These are phyloP conservation scores for Tinospora cordifolia DNA, from an alignment of 164 flowering plant species.

Conservation along the genomic window DNA sequence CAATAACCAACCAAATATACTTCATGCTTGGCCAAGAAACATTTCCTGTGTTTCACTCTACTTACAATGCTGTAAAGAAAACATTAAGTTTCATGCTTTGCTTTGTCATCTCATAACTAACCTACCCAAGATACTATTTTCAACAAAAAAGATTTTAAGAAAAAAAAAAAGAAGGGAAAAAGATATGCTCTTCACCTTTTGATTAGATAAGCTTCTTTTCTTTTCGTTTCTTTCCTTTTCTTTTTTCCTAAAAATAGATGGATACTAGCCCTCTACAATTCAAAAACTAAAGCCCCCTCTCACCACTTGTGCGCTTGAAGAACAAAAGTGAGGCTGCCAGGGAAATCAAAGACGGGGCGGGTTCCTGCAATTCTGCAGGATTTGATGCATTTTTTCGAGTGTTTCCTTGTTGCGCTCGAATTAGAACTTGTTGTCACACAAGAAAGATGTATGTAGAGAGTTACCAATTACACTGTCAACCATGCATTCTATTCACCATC, in stretches of 20 bases:
- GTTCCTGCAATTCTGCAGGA: not conserved
- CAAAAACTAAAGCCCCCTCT: not conserved
- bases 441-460: not conserved
- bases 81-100: not conserved
- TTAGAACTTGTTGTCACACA: not conserved
- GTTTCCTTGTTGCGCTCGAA: not conserved
- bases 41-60: not conserved
- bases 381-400: not conserved
- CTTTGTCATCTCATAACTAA: not conserved
- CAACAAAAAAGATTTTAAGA: too few species aligned
- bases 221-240: too few species aligned
- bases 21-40: not conserved
- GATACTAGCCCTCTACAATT: not conserved
- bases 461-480: not conserved
- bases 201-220: not conserved
- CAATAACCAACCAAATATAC: not conserved
- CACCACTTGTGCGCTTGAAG: not conserved
- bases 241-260: not conserved
- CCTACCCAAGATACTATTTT: not conserved
- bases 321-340: not conserved
- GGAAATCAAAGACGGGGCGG: not conserved
- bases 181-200: not conserved
- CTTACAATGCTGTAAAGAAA: not conserved
- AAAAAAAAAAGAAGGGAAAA: too few species aligned
- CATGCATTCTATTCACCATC: not conserved